phyloP scores from a whole-genome alignment of 768 basidiomycete genomes.

The Podaxis sp. region DNA sequence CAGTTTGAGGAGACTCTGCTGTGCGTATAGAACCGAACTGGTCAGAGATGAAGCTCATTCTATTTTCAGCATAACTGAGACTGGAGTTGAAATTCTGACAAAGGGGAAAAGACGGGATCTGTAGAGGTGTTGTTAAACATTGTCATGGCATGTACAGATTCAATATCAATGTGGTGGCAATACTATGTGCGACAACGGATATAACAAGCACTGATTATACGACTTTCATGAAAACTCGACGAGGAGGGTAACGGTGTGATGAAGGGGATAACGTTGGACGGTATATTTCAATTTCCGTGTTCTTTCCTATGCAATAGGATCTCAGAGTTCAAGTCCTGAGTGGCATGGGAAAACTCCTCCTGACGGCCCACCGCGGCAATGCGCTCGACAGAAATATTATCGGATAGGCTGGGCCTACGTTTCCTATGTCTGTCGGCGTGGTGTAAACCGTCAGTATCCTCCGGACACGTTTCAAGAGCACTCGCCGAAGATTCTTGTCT shows the following conservation, averaged over 20 bases:
- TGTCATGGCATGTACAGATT: neutral
- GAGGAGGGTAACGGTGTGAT: neutral
- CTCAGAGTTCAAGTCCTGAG: conserved; percentile 65
- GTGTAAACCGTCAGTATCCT: conserved; percentile 38
- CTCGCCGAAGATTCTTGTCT: conserved; percentile 10
- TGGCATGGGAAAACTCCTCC: conserved; percentile 61
- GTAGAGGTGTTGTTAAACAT: neutral
- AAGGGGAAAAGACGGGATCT: conserved; percentile 29
- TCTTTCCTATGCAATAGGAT: conserved; percentile 30
- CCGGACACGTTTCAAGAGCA: conserved; percentile 14
- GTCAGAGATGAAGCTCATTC: neutral
- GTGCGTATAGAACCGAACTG: conserved; percentile 43
- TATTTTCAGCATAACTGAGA: conserved; percentile 75
- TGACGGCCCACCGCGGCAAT: conserved; percentile 54
- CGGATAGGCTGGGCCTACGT: conserved; percentile 61
- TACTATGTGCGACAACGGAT: neutral
- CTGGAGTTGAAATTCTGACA: conserved; percentile 85
- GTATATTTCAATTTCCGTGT: conserved; percentile 12
- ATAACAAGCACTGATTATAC: neutral
- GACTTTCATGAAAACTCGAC: neutral
- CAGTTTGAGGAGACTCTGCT: conserved; percentile 98
- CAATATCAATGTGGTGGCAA: neutral
- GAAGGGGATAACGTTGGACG: neutral
- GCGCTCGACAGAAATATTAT: conserved; percentile 57
- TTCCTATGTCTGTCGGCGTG: conserved; percentile 42